Conservation (phyloP, 2,329 filamentous ascomycete species). For the Aspergillus carbonarius region DNA sequence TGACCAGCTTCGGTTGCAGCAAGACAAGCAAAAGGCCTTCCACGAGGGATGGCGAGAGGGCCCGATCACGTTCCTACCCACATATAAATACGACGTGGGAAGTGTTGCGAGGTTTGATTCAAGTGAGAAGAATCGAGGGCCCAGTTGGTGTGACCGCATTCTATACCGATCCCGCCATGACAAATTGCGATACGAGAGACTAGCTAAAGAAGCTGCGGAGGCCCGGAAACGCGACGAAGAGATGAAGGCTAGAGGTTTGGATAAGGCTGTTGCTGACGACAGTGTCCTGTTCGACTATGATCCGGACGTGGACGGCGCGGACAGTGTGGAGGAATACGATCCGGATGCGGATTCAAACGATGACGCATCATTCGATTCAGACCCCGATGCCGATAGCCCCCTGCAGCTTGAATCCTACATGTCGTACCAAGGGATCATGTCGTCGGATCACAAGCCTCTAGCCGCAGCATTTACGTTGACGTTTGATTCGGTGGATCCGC, state of each 20-base stretch:
- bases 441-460: constrained; percentile 94
- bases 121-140: constrained; percentile 87
- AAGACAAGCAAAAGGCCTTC: constrained; percentile 74
- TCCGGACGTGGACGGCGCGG: constrained; percentile 70
- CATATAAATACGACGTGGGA: constrained; percentile 98
- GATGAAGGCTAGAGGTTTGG: constrained; percentile 77
- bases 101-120: constrained; percentile 90
- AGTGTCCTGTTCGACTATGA: constrained; percentile 88
- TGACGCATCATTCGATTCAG: constrained; percentile 22
- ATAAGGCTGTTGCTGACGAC: constrained; percentile 72
- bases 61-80: constrained; percentile 81
- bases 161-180: constrained; percentile 77
- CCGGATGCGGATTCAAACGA: constrained; percentile 55
- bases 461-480: constrained; percentile 78
- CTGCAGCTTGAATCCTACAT: constrained; percentile 68
- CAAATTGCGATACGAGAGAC: constrained; percentile 64
- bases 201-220: constrained; percentile 62
- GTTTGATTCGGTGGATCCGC: constrained; percentile 82
- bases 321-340: constrained; percentile 57
- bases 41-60: constrained; percentile 93
- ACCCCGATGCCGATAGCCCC: constrained; percentile 46
- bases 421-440: constrained; percentile 84
- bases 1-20: constrained; percentile 77
- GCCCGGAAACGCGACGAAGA: constrained; percentile 75
- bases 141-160: constrained; percentile 96